Evolutionary conservation across 345 rosid species (phyloP), one percentile per base, ranked within the genome.

Genomic region (Barbarea vulgaris): DNA sequence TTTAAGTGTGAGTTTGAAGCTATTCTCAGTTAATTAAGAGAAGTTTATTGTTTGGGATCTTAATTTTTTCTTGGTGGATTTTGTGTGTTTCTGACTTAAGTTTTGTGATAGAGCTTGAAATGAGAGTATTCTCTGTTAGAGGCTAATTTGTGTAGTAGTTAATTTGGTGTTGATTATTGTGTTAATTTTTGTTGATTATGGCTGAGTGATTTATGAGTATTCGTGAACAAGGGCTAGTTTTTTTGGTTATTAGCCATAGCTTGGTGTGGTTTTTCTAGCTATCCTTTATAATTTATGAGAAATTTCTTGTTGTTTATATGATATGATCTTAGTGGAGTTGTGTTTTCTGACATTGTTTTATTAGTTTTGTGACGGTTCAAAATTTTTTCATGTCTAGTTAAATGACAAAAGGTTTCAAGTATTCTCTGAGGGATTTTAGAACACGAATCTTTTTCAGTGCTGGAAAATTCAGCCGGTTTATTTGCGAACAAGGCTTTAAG

Each of bases 81-180:
- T 66, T 66, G 21, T 50, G 12, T 33, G n/a, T 39, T 59, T 50
- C 37, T 62, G 59, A 50, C 41, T 41, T 69, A 51, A 51, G 33
- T 31, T 65, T 31, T 50, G 22, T 19, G 33, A 22, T 54, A 73
- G 42, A 70, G 64, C 42, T 39, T 28, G 21, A 27, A 9, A 4
- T 30, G 9, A 34, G 47, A 13, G 47, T 41, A 14, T 21, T 61
- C 31, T 25, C 19, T n/a, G 50, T 3, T 17, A 10, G 48, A 19
- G n/a, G 46, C 65, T 60, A 46, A 11, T 19, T 28, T 36, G 10
- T 41, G 27, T 28, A 13, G 51, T 24, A 13, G 4, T 17, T 41
- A 28, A 19, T 3, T 3, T 0, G 6, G 50, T 53, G 36, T 17
- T 67, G 25, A 3, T 39, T 50, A 3, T 8, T 48, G 10, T 18